phyloP scores from a whole-genome alignment of 768 basidiomycete species.

The Tubosaeta sp. region DNA sequence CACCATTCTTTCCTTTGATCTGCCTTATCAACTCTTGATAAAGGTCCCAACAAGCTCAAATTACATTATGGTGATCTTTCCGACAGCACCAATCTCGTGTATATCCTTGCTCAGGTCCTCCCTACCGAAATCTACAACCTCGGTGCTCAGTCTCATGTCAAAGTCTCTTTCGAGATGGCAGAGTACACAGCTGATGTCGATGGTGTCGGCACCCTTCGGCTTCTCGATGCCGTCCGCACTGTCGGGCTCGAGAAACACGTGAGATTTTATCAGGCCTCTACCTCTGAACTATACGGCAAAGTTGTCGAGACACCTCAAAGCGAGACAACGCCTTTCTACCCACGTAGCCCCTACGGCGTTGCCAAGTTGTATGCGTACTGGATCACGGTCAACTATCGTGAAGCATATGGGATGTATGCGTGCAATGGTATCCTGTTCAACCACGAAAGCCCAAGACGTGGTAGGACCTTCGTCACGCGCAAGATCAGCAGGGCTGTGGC shows the following conservation, averaged over 20 bases:
- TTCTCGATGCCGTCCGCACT: conserved; percentile 94
- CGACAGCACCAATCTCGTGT: conserved; percentile 96
- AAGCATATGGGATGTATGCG: conserved; percentile 94
- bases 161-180: conserved; percentile 99
- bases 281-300: conserved; percentile 95
- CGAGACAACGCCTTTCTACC: conserved; percentile 97
- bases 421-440: conserved; percentile 98
- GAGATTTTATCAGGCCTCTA: conserved; percentile 96
- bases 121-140: conserved; percentile 98
- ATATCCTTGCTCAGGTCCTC: conserved; percentile 91
- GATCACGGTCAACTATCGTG: conserved; percentile 90
- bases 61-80: conserved; percentile 90
- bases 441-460: conserved; percentile 93
- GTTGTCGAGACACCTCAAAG: conserved; percentile 93
- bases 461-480: conserved; percentile 92
- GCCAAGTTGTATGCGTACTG: conserved; percentile 92
- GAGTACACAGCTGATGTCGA: conserved; percentile 99
- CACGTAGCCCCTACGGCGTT: conserved; percentile 94
- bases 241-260: conserved; percentile 91
- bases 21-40: conserved; percentile 3
- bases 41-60: conserved; percentile 76
- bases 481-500: conserved; percentile 93
- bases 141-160: conserved; percentile 97
- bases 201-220: conserved; percentile 88
- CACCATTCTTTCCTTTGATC: not conserved